Conservation (phyloP, 352 stramenopile genomes). For the Globisporangium cylindrosporum region DNA sequence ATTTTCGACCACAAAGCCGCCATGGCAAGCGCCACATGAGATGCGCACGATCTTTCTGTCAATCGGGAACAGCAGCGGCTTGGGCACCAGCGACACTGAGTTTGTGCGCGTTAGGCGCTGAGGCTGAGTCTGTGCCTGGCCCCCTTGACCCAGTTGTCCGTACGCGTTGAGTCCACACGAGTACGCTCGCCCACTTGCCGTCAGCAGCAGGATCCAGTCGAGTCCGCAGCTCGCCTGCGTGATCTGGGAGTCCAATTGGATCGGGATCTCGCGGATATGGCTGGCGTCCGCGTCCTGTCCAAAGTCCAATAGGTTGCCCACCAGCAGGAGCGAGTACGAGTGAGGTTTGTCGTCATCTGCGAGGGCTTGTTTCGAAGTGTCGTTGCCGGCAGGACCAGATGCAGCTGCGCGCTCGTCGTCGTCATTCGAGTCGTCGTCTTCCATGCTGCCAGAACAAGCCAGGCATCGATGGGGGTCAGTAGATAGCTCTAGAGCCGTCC, state of each 20-base stretch:
- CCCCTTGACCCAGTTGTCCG: constrained; percentile 52
- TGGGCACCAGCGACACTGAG: constrained; percentile 8
- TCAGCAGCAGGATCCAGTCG: constrained; percentile 52
- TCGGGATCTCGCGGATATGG: constrained; percentile 34
- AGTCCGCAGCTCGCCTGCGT: constrained; percentile 40
- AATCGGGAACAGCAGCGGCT: constrained; percentile 27
- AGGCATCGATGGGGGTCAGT: neutral
- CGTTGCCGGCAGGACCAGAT: neutral
- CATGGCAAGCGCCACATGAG: constrained; percentile 51
- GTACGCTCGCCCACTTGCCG: constrained; percentile 41
- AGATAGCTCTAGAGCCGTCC: neutral
- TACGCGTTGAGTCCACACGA: constrained; percentile 24
- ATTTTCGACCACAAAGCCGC: constrained; percentile 55
- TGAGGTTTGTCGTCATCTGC: constrained; percentile 6
- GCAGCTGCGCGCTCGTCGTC: neutral
- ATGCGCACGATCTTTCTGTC: constrained; percentile 36
- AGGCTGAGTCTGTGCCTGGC: constrained; percentile 16
- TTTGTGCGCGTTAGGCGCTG: neutral
- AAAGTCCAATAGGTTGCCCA: constrained; percentile 40
- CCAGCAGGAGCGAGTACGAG: constrained; percentile 52
- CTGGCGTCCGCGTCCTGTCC: neutral
- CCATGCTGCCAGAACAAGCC: neutral
- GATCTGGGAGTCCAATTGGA: constrained; percentile 44
- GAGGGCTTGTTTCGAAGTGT: neutral
- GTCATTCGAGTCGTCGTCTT: neutral